These are phyloP conservation scores for Megacollybia marginata DNA, from an alignment of 768 basidiomycete species.

Conservation along the genomic window DNA sequence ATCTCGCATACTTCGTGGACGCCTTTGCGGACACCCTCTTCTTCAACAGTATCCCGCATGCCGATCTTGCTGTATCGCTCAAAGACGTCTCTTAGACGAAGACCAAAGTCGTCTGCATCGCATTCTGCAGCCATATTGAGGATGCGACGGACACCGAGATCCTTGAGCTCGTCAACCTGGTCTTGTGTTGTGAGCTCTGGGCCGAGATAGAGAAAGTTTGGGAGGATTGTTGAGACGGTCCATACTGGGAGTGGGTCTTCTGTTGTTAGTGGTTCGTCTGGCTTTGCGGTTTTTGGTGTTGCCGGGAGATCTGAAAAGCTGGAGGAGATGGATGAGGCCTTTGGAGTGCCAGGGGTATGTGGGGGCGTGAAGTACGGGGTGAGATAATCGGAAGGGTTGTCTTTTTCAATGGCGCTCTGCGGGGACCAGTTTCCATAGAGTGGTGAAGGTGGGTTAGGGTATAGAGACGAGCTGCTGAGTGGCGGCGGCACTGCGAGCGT, in stretches of 20 bases:
- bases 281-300: constrained; percentile 60
- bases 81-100: constrained; percentile 61
- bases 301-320: constrained; percentile 26
- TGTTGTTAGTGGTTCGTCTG: constrained; percentile 51
- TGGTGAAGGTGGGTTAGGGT: constrained; percentile 38
- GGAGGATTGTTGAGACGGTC: constrained; percentile 84
- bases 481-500: constrained; percentile 48
- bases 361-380: constrained; percentile 49
- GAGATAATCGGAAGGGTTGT: constrained; percentile 45
- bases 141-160: constrained; percentile 77
- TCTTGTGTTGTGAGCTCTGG: constrained; percentile 73
- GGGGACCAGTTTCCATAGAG: constrained; percentile 25
- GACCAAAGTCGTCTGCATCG: constrained; percentile 67
- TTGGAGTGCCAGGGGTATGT: constrained; percentile 40
- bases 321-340: constrained; percentile 11
- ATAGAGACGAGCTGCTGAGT: background rate
- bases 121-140: constrained; percentile 91
- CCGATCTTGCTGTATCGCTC: constrained; percentile 83
- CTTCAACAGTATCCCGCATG: constrained; percentile 94
- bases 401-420: constrained; percentile 52
- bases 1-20: constrained; percentile 82
- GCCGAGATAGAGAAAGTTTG: constrained; percentile 85
- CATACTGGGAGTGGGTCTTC: constrained; percentile 62
- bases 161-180: constrained; percentile 69
- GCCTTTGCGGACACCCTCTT: constrained; percentile 77